Evolutionary conservation across 176 grass and related monocot genomes (phyloP).

Genomic region (Eleusine indica): DNA sequence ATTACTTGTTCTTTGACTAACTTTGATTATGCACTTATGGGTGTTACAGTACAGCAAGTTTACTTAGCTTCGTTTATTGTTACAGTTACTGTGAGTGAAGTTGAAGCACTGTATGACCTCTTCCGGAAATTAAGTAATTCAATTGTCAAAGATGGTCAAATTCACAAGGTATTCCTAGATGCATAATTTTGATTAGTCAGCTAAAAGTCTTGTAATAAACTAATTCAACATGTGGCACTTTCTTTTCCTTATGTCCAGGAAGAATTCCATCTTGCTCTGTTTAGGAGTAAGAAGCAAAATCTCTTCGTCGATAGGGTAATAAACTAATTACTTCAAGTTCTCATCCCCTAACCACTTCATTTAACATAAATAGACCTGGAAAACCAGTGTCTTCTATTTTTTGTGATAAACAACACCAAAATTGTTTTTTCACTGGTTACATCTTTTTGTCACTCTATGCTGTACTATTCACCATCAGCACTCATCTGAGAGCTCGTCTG

Average conservation of each 20-base stretch:
- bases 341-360: not conserved
- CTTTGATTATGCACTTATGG: not conserved
- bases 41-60: not conserved
- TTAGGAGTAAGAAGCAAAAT: conserved; percentile 63
- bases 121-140: conserved; percentile 66
- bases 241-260: conserved; percentile 43
- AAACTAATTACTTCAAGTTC: not conserved
- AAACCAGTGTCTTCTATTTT: not conserved
- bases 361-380: not conserved
- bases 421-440: not conserved
- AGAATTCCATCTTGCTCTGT: conserved; percentile 68
- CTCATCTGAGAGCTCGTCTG: not conserved
- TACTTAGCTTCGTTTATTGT: not conserved
- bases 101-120: conserved; percentile 61
- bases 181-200: conserved; percentile 5
- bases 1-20: not conserved
- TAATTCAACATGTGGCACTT: not conserved
- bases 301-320: conserved; percentile 75
- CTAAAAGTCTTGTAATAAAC: not conserved
- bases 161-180: conserved; percentile 37
- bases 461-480: not conserved
- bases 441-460: not conserved
- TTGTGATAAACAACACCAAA: not conserved
- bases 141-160: conserved; percentile 46
- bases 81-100: conserved; percentile 73